Conservation (phyloP, 164 flowering plant genomes). For the Magnolia officinalis region DNA sequence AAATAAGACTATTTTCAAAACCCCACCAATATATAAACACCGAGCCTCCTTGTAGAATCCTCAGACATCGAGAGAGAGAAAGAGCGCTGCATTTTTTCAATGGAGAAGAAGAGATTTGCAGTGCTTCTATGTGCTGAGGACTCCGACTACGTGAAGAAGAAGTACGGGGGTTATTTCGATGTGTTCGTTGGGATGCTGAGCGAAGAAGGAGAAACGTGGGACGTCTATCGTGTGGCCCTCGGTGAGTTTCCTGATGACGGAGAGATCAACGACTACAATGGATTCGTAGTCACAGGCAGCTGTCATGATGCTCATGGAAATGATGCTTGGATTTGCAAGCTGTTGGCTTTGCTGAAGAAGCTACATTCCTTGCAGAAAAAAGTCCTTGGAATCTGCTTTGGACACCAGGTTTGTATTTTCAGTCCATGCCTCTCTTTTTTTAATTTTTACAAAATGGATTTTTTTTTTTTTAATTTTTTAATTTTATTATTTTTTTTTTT, state of each 20-base stretch:
- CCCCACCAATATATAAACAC: too few relatives aligned
- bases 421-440: too few relatives aligned
- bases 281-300: constrained; percentile 87
- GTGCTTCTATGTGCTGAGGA: constrained; percentile 79
- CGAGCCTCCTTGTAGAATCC: too few relatives aligned
- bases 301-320: constrained; percentile 77
- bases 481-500: too few relatives aligned
- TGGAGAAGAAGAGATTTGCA: constrained; percentile 45
- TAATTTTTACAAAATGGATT: too few relatives aligned
- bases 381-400: constrained; percentile 28
- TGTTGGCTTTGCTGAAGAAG: constrained; percentile 45
- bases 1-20: too few relatives aligned
- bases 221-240: constrained; percentile 37
- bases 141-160: constrained; percentile 70
- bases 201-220: constrained; percentile 84
- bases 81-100: not conserved
- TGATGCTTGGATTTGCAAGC: constrained; percentile 63
- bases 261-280: constrained; percentile 50
- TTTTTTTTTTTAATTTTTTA: too few relatives aligned
- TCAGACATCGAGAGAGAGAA: not conserved
- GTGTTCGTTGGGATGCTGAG: constrained; percentile 58
- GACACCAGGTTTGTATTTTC: constrained; percentile 25
- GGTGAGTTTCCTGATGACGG: constrained; percentile 74
- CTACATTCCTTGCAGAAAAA: constrained; percentile 33
- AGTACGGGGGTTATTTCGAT: constrained; percentile 80